Base-by-base conservation (phyloP, 495 filamentous ascomycete genomes). In the Usnea hakonensis region DNA sequence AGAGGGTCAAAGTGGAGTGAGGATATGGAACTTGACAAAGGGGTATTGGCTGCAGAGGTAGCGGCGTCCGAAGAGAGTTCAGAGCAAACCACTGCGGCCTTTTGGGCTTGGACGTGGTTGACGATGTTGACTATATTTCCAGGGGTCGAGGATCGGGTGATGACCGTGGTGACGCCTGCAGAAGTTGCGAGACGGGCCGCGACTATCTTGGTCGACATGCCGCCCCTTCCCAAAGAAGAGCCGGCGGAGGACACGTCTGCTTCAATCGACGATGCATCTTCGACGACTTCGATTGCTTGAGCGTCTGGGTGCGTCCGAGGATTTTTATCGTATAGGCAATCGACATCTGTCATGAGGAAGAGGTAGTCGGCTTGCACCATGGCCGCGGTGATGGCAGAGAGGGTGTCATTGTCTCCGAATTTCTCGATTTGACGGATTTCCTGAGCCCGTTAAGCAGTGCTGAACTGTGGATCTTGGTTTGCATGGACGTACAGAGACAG, bases 321-420 rank as follows among this genome's bases (percentile, higher is more conserved):
- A 65, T 98, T 98, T 67, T 93, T 91, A 69, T 95, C 91, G 73
- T 97, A 98, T 19, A 98, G 79, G 69, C 91, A 97, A 71, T 98
- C 94, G 46, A 98, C 94, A 70, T 98, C 94, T 13, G 94, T 98
- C 94, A 98, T 98, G 48, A 98, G 79, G 74, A 98, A 98, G 17
- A 98, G 83, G 67, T 96, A 93, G 72, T 98, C 90, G 50, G 94
- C 94, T 70, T 95, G 91, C 65, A 97, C 88, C 90, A 97, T 96
- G 54, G 89, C 95, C 7, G 94, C 93, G 2, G 94, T 96, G 66
- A 98, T 95, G 44, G 95, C 94, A 37, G 90, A 95, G 35, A 98
- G 77, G 17, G 94, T 98, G 75, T 98, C 94, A 68, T 98, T 98
- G 77, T 98, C 94, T 64, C 94, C 94, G 69, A 98, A 98, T 82